Evolutionary conservation across 192 early-diverging fungal species (phyloP).

Genomic region (Backusella liffmaniae): DNA sequence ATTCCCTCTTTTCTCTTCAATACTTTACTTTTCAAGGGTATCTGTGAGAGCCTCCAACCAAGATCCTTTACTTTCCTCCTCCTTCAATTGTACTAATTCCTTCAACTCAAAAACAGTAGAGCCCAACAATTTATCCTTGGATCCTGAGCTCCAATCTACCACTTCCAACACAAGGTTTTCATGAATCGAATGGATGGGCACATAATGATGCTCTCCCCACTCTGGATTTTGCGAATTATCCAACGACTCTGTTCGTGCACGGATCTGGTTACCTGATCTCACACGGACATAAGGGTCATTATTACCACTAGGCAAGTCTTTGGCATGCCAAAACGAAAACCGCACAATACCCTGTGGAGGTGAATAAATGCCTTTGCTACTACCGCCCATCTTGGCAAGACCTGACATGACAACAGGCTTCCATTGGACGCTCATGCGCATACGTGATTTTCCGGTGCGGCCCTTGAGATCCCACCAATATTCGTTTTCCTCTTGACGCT

Average conservation of each 20-base stretch:
- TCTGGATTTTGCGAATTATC: slow-evolving; percentile 75
- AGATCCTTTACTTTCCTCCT: slow-evolving; percentile 12
- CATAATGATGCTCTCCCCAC: slow-evolving; percentile 83
- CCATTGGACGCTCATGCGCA: slow-evolving; percentile 51
- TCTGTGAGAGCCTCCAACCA: slow-evolving; percentile 17
- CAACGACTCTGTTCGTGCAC: slow-evolving; percentile 68
- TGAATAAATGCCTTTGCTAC: neutral
- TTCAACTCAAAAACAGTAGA: slow-evolving; percentile 48
- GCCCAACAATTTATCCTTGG: slow-evolving; percentile 76
- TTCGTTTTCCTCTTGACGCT: slow-evolving; percentile 15
- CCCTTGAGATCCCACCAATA: slow-evolving; percentile 36
- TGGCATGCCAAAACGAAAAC: slow-evolving; percentile 66
- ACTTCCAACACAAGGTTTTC: slow-evolving; percentile 69
- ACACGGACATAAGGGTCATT: slow-evolving; percentile 77
- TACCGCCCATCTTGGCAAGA: neutral
- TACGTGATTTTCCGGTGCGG: neutral
- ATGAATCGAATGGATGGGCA: slow-evolving; percentile 64
- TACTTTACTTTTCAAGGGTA: slow-evolving; percentile 4
- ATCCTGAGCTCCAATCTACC: slow-evolving; percentile 72
- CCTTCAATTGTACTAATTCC: slow-evolving; percentile 21
- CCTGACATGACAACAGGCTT: slow-evolving; percentile 69
- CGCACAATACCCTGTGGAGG: slow-evolving; percentile 70
- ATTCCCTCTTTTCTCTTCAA: neutral
- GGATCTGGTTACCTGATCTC: slow-evolving; percentile 47
- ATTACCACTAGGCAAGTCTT: slow-evolving; percentile 59